Conservation (phyloP, 768 basidiomycete species). For the Cyclocybe cylindracea region DNA sequence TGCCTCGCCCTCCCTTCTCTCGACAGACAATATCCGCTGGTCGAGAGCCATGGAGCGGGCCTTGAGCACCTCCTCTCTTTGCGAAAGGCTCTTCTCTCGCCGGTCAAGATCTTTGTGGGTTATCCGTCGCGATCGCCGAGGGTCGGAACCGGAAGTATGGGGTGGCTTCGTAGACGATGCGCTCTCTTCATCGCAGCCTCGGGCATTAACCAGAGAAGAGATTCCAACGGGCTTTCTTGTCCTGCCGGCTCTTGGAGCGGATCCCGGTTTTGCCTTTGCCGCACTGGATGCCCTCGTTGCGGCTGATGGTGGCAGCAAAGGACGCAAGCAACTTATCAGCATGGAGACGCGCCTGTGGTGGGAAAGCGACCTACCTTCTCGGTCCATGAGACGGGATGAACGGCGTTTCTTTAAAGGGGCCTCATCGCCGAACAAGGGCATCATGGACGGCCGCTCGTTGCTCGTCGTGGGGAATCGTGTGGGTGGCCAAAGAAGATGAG, state of each 20-base stretch:
- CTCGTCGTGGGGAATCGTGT: conserved; percentile 11
- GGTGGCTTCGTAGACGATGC: conserved; percentile 14
- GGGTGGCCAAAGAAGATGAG: not conserved
- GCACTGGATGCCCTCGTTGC: conserved; percentile 19
- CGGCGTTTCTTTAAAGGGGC: conserved; percentile 18
- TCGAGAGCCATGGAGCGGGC: conserved; percentile 38
- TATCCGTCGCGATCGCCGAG: conserved; percentile 40
- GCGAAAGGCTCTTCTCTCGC: conserved; percentile 35
- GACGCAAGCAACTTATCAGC: not conserved
- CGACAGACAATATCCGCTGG: conserved; percentile 36
- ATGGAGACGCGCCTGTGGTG: not conserved
- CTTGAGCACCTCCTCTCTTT: conserved; percentile 42
- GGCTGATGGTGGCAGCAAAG: conserved; percentile 13
- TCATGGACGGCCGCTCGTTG: conserved; percentile 1
- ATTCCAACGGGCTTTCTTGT: conserved; percentile 14
- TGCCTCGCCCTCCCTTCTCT: conserved; percentile 43
- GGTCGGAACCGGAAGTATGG: conserved; percentile 24
- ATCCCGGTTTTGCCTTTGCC: conserved; percentile 15
- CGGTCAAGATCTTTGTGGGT: conserved; percentile 38
- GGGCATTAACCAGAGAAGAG: conserved; percentile 15
- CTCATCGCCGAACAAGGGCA: conserved; percentile 10
- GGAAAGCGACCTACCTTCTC: conserved; percentile 18
- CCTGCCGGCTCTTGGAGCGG: conserved; percentile 16
- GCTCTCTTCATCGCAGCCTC: conserved; percentile 15
- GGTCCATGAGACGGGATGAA: conserved; percentile 32